Evolutionary conservation across 2,329 filamentous ascomycete genomes (phyloP), one percentile per base, ranked within the genome.

Genomic region (Trichoderma breve): DNA sequence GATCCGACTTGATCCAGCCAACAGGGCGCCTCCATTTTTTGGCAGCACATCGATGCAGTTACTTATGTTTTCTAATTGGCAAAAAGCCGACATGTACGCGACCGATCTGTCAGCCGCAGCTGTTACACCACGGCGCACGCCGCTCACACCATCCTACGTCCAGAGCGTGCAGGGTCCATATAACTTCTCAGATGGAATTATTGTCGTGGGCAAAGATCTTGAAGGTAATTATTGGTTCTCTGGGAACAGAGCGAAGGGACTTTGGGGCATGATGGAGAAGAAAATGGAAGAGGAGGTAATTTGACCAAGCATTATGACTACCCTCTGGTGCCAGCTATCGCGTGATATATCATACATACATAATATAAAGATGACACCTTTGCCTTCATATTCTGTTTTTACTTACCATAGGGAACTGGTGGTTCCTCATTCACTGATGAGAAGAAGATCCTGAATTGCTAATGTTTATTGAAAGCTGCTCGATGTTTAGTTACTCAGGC

Each of bases 201-300:
- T 61, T 8, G 61, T 70, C 4, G 55, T 70, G 24, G 66, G 57
- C 8, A 70, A 61, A 32, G 66, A 70, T 15, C 7, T 28, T 8
- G 57, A 39, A 4, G 66, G 58, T 12, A 70, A 70, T 76, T 86
- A 70, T 21, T 70, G 66, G 66, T 39, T 70, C 6, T 66, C 63
- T 36, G 63, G 63, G 34, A 11, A 66, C 21, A 66, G 43, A 26
- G 47, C 43, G 24, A 34, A 66, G 9, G 47, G 63, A 0, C 63
- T 66, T 8, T 66, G 47, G 63, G 63, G 15, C 14, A 66, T 66
- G 43, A 66, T 66, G 63, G 47, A 36, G 47, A 66, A 66, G 63
- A 66, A 55, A 8, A 66, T 66, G 63, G 8, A 55, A 21, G 63
- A 66, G n/a, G 30, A 66, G 30, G 43, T 55, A 26, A 26, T 66